Percentiles rank a stretch among this genome's conserved stretches.
Conservation (phyloP, 1,284 basidiomycete species). For the Sporisorium iseilematis-ciliati region DNA sequence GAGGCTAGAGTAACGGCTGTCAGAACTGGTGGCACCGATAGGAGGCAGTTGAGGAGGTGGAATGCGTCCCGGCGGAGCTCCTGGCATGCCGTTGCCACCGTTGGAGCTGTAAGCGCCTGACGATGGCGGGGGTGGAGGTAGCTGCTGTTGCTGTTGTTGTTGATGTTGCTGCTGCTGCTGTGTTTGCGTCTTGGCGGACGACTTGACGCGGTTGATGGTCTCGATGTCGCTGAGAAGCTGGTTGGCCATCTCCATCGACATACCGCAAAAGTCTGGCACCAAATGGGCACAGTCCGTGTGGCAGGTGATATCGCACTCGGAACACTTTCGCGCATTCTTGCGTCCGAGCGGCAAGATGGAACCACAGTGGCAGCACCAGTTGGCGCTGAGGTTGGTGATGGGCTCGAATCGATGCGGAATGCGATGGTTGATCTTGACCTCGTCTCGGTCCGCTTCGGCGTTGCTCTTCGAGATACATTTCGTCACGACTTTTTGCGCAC, state of each 20-base stretch:
- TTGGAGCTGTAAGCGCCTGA: constrained; percentile 12
- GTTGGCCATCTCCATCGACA: constrained; percentile 99
- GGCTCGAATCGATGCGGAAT: constrained; percentile 99
- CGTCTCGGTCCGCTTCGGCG: constrained; percentile 88
- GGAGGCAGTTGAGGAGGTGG: constrained; percentile 35
- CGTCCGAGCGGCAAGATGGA: constrained; percentile 92
- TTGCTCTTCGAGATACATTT: constrained; percentile 99
- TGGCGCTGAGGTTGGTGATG: constrained; percentile 95
- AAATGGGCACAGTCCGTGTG: constrained; percentile 98
- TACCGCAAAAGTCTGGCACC: constrained; percentile 99
- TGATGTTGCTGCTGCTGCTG: constrained; percentile 30
- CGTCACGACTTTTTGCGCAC: constrained; percentile 95
- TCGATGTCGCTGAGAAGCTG: constrained; percentile 88
- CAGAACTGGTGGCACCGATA: constrained; percentile 15
- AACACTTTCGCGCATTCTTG: constrained; percentile 94
- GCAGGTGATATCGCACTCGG: constrained; percentile 94
- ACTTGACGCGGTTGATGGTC: constrained; percentile 74
- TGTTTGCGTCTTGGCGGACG: constrained; percentile 51
- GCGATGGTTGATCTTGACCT: constrained; percentile 98
- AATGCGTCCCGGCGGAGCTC: constrained; percentile 33
- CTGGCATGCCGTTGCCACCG: constrained; percentile 29
- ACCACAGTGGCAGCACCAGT: constrained; percentile 99
- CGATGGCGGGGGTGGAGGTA: constrained; percentile 1
- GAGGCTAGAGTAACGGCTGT: constrained; percentile 39
- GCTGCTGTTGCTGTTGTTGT: constrained; percentile 21